Base-by-base conservation (phyloP, 805 yeast genomes). In the Pichia rugopelliculosa region DNA sequence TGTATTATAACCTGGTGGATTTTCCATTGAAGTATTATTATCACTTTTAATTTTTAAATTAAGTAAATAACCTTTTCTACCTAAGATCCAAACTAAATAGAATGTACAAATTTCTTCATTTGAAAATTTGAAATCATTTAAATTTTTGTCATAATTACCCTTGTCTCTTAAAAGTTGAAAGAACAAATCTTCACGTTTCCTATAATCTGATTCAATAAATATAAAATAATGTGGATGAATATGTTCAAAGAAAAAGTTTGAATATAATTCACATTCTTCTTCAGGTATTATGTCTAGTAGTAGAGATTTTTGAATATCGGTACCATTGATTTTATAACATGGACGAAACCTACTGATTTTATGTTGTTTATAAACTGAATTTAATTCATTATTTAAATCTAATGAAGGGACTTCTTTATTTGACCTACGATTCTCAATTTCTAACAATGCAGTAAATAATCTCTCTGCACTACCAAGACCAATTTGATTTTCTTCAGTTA, bases 41-140 rank as follows among this genome's bases (percentile, higher is more conserved):
- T 26, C 51, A 40, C 17, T 44, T 23, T 37, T 45, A 45, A 22
- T 30, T 23, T 37, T 44, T 41, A 39, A 27, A 26, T 21, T 41
- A n/a, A 47, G 47, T 26, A 51, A 40, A 40, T 41, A 47, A 25
- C 52, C 53, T 24, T 54, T 52, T 21, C 58, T 47, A 0, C 62
- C 66, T 15, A 65, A 41, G n/a, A 64, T 52, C 68, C 69, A 70
- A 6, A 70, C 70, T 33, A 70, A 53, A 50, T 69, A 71, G 17
- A 71, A 62, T 30, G 66, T 59, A 34, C 73, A 70, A 18, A 69
- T 54, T 46, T 56, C 60, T 34, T 55, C 58, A 44, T 52, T 56
- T 18, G 48, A 45, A 38, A 56, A 54, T 8, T 36, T 30, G 6
- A 24, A 20, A 17, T 15, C 15, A 10, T 46, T 33, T 5, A 22